Evolutionary conservation across 2,329 filamentous ascomycete genomes (phyloP).

Genomic region (Colletotrichum scovillei): DNA sequence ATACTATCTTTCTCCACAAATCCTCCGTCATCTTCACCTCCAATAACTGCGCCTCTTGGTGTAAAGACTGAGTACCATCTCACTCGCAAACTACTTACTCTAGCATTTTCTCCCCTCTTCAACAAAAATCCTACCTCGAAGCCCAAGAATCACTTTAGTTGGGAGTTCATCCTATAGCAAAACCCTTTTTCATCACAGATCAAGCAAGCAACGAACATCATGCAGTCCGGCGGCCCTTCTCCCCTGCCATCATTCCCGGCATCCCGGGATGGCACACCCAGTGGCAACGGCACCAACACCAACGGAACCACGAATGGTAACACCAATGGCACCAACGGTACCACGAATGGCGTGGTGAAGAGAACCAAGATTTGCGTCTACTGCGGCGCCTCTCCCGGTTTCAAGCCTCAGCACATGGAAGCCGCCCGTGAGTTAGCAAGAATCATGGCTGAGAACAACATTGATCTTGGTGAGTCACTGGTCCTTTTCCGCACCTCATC

Average conservation of each 20-base stretch:
- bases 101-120: background rate
- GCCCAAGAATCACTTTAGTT: background rate
- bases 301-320: slow-evolving; percentile 39
- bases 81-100: background rate
- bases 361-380: slow-evolving; percentile 87
- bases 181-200: background rate
- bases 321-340: slow-evolving; percentile 41
- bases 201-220: slow-evolving; percentile 38
- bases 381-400: slow-evolving; percentile 85
- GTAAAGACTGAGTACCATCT: slow-evolving; percentile 12
- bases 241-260: slow-evolving; percentile 46
- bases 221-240: slow-evolving; percentile 55
- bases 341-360: slow-evolving; percentile 47
- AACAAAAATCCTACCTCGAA: background rate
- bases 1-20: slow-evolving; percentile 25
- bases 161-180: background rate
- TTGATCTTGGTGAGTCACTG: slow-evolving; percentile 72
- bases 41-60: background rate
- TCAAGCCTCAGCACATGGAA: slow-evolving; percentile 78
- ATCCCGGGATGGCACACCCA: slow-evolving; percentile 45
- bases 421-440: slow-evolving; percentile 81
- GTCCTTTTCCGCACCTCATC: background rate
- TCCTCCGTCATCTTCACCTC: slow-evolving; percentile 29
- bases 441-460: slow-evolving; percentile 79
- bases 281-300: slow-evolving; percentile 28